phyloP scores from a whole-genome alignment of 169 alveolate species.

The Babesia bigemina region DNA sequence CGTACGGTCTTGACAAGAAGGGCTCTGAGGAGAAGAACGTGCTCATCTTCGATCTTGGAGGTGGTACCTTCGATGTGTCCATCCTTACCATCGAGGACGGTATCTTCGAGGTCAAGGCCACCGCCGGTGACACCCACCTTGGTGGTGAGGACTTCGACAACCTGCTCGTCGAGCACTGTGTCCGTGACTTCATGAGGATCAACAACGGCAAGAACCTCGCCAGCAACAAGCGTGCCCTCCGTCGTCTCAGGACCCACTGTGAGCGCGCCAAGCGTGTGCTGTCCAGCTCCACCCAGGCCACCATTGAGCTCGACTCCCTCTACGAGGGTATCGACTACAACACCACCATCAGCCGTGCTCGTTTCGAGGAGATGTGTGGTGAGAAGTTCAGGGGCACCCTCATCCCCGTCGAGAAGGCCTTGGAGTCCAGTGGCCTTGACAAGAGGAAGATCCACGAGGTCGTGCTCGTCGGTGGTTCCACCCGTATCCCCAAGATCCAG shows the following conservation, averaged over 20 bases:
- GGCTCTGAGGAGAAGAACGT: constrained; percentile 90
- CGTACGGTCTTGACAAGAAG: constrained; percentile 96
- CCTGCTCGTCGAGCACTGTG: constrained; percentile 93
- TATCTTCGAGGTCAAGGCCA: constrained; percentile 96
- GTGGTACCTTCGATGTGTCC: constrained; percentile 99
- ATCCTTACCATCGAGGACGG: constrained; percentile 95
- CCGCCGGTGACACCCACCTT: constrained; percentile 98
- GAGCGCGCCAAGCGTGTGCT: constrained; percentile 98
- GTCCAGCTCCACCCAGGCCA: constrained; percentile 94
- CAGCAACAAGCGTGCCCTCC: constrained; percentile 89
- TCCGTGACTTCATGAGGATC: constrained; percentile 92
- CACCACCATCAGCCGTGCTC: constrained; percentile 94
- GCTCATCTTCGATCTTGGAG: constrained; percentile 97
- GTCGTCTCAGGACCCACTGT: constrained; percentile 95
- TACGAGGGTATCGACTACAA: constrained; percentile 94
- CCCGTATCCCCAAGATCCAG: constrained; percentile 96
- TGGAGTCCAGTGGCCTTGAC: constrained; percentile 92
- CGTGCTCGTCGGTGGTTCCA: constrained; percentile 98
- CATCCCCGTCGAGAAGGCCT: constrained; percentile 95
- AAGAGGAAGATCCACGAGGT: constrained; percentile 93
- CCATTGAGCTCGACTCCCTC: constrained; percentile 94
- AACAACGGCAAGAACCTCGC: constrained; percentile 88
- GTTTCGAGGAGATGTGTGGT: constrained; percentile 96
- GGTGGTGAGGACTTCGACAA: constrained; percentile 99
- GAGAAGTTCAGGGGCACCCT: constrained; percentile 94